These are phyloP conservation scores for Populus hybrid DNA, from an alignment of 441 rosid species.

Conservation along the genomic window DNA sequence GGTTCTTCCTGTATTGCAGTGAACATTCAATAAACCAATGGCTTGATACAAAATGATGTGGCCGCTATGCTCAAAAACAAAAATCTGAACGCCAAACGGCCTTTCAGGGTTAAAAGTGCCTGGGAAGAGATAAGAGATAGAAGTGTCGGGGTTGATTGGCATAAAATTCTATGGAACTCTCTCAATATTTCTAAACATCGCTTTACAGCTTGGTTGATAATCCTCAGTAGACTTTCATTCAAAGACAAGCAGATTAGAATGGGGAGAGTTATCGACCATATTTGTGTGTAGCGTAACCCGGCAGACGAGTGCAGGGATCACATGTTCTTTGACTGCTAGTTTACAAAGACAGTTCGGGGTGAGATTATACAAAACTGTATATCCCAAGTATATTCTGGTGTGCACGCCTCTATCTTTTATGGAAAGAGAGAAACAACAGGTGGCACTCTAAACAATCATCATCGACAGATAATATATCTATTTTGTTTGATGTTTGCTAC, in stretches of 20 bases:
- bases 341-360: background rate
- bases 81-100: background rate
- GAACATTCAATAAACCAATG: background rate
- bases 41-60: background rate
- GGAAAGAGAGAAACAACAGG: background rate
- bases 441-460: background rate
- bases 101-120: background rate
- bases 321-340: background rate
- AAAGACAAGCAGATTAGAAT: no score
- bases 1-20: slow-evolving; percentile 40
- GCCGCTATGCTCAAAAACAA: background rate
- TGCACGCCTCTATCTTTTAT: no score
- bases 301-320: background rate
- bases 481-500: background rate
- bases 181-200: background rate
- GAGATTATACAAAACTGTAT: background rate
- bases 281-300: background rate
- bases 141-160: background rate
- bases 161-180: background rate
- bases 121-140: background rate
- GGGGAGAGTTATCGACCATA: no score
- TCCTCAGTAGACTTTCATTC: background rate
- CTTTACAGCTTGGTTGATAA: background rate
- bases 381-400: no score
- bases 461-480: background rate